Evolutionary conservation across 2,329 filamentous ascomycete species (phyloP).

Genomic region (Beauveria varroae): DNA sequence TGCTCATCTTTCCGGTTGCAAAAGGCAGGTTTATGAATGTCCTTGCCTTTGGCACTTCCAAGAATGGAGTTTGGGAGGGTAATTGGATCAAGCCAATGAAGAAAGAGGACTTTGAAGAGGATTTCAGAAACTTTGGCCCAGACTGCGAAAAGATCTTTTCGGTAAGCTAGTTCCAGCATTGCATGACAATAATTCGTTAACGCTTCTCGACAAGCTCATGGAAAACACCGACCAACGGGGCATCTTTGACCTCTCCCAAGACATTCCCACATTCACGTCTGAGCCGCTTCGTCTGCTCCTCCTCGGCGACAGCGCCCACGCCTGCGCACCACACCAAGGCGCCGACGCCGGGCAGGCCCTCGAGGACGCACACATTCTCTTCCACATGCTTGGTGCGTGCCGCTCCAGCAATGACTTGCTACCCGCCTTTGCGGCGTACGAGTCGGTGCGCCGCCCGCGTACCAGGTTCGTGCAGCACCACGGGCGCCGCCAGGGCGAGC

Average conservation of each 20-base stretch:
- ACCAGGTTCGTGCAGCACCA: constrained; percentile 9
- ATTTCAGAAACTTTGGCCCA: constrained; percentile 9
- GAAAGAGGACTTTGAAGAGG: constrained; percentile 3
- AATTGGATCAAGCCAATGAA: constrained; percentile 9
- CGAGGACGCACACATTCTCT: constrained; percentile 12
- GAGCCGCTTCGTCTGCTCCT: constrained; percentile 7
- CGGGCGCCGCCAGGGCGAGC: constrained; percentile 10
- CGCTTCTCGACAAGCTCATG: neutral
- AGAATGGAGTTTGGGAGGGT: constrained; percentile 10
- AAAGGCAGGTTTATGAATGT: constrained; percentile 49
- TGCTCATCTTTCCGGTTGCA: constrained; percentile 52
- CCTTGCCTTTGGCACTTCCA: constrained; percentile 34
- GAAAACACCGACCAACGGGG: constrained; percentile 11
- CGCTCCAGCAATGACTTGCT: constrained; percentile 1
- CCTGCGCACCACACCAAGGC: constrained; percentile 13
- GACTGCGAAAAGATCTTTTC: constrained; percentile 11
- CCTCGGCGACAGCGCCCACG: constrained; percentile 14
- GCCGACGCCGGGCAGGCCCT: constrained; percentile 12
- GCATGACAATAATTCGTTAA: neutral
- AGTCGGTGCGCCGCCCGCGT: constrained; percentile 8
- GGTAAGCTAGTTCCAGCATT: neutral
- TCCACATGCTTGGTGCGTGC: constrained; percentile 8
- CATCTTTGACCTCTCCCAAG: constrained; percentile 9
- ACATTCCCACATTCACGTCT: constrained; percentile 8
- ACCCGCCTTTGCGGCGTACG: constrained; percentile 3